Conservation (phyloP, 2,329 filamentous ascomycete species). For the Acarospora socialis region DNA sequence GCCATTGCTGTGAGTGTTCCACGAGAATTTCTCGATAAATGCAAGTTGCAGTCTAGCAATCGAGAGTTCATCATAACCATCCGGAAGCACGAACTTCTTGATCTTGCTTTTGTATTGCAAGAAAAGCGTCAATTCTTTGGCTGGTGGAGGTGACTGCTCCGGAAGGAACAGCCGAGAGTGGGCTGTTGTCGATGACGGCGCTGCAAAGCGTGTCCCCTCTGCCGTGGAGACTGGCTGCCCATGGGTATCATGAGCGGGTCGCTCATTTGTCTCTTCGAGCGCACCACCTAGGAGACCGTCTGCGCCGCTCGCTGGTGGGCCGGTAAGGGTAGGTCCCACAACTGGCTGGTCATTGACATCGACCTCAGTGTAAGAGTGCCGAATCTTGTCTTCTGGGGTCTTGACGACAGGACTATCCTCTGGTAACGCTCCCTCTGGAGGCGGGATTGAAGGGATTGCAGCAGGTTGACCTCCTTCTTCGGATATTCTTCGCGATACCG, state of each 20-base stretch:
- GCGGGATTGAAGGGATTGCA: constrained; percentile 21
- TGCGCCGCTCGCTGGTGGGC: constrained; percentile 28
- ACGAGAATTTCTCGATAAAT: constrained; percentile 98
- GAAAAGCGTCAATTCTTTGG: constrained; percentile 85
- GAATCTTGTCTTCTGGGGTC: constrained; percentile 53
- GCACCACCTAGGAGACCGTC: constrained; percentile 15
- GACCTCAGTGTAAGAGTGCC: constrained; percentile 22
- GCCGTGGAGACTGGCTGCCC: constrained; percentile 17
- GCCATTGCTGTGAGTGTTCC: constrained; percentile 93
- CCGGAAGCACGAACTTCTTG: constrained; percentile 83
- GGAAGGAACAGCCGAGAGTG: constrained; percentile 42
- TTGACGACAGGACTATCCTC: constrained; percentile 36
- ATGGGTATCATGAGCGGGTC: constrained; percentile 15
- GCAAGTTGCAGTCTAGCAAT: constrained; percentile 82
- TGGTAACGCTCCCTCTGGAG: constrained; percentile 21
- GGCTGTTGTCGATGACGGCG: constrained; percentile 22
- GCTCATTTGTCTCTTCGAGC: constrained; percentile 24
- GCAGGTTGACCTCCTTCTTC: constrained; percentile 41
- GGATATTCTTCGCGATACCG: constrained; percentile 39
- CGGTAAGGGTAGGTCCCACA: constrained; percentile 44
- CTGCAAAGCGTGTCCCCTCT: too few species aligned
- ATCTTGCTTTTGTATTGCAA: constrained; percentile 94
- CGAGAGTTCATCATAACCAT: constrained; percentile 71
- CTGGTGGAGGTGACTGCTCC: constrained; percentile 55
- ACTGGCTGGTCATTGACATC: constrained; percentile 25